Conservation (phyloP, 345 rosid species). For the Triadica sebifera region DNA sequence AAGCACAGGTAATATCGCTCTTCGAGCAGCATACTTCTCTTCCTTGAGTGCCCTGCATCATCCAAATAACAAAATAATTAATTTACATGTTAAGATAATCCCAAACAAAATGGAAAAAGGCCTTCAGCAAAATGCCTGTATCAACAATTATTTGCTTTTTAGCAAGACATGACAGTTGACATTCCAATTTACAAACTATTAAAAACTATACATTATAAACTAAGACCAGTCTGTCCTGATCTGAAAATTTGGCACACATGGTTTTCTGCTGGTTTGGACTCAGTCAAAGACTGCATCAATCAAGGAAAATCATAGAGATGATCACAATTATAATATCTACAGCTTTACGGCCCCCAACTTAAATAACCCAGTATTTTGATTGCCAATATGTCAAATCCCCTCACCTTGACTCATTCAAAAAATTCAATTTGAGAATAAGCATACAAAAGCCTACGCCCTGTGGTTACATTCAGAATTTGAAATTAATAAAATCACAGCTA, state of each 20-base stretch:
- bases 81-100: neutral
- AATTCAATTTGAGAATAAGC: too few relatives aligned
- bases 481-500: too few relatives aligned
- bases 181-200: neutral
- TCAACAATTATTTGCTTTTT: neutral
- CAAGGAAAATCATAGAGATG: too few relatives aligned
- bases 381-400: too few relatives aligned
- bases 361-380: too few relatives aligned
- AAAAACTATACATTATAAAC: neutral
- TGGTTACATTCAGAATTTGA: too few relatives aligned
- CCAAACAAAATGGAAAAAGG: neutral
- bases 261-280: too few relatives aligned
- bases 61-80: conserved; percentile 3
- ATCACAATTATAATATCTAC: too few relatives aligned
- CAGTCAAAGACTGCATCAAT: too few relatives aligned
- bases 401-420: too few relatives aligned
- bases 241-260: neutral
- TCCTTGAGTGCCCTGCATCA: conserved; percentile 82
- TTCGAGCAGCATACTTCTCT: conserved; percentile 90
- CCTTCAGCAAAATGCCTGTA: neutral
- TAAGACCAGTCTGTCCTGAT: neutral
- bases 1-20: conserved; percentile 80
- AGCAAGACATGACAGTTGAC: neutral
- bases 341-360: too few relatives aligned
- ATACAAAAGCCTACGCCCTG: too few relatives aligned